Evolutionary conservation across 2,329 filamentous ascomycete genomes (phyloP).

Genomic region (Juglanconis oblonga): DNA sequence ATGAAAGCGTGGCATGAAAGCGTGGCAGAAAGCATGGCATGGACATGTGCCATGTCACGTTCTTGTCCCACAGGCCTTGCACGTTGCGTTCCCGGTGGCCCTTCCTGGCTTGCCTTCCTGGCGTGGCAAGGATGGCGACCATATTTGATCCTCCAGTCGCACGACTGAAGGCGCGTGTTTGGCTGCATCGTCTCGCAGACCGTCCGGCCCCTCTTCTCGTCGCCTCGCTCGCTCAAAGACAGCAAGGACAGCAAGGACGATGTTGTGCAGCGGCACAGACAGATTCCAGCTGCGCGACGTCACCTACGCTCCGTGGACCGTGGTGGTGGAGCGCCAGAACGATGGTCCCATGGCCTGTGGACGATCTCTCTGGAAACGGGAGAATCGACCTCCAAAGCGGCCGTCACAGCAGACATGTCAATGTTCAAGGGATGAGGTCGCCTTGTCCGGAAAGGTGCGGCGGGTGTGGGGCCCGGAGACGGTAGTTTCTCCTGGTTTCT

Average conservation of each 20-base stretch:
- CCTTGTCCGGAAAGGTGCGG: background rate
- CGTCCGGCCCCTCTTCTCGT: background rate
- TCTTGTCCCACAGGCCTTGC: slow-evolving; percentile 5
- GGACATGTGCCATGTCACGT: background rate
- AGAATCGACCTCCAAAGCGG: background rate
- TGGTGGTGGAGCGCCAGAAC: background rate
- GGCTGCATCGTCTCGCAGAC: slow-evolving; percentile 7
- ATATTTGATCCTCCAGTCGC: slow-evolving; percentile 9
- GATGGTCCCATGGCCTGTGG: background rate
- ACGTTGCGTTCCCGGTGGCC: slow-evolving; percentile 9
- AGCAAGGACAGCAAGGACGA: slow-evolving; percentile 1
- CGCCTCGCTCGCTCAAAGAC: slow-evolving; percentile 13
- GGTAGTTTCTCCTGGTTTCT: too few relatives aligned
- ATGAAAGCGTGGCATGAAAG: background rate
- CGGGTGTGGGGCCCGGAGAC: background rate
- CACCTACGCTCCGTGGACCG: background rate
- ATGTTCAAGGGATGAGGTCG: background rate
- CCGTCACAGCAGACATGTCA: background rate
- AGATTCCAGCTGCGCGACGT: slow-evolving; percentile 11
- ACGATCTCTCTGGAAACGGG: background rate
- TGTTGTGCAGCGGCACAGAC: slow-evolving; percentile 13
- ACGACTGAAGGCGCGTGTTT: slow-evolving; percentile 13
- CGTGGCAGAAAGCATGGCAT: background rate
- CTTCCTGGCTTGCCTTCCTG: background rate
- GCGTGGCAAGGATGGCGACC: background rate